Evolutionary conservation across 331 rosid species (phyloP).

Genomic region (Quercus lobata): DNA sequence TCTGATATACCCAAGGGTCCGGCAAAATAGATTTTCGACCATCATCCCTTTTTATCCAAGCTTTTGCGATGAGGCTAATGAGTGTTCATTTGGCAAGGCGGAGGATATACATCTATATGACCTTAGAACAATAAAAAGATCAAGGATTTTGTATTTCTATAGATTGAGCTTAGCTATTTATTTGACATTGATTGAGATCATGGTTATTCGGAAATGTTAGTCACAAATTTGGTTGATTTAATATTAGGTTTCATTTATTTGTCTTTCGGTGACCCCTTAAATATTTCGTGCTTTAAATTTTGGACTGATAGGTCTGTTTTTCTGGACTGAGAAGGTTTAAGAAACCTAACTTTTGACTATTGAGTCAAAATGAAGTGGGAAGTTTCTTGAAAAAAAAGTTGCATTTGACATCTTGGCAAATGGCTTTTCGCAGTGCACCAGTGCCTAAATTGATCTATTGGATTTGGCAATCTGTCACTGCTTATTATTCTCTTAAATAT

Average conservation of each 20-base stretch:
- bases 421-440: background rate
- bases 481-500: too few relatives aligned
- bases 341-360: background rate
- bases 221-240: background rate
- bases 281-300: background rate
- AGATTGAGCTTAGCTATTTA: background rate
- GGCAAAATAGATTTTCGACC: constrained; percentile 20
- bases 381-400: background rate
- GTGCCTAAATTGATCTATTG: too few relatives aligned
- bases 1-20: constrained; percentile 30
- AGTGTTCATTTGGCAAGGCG: constrained; percentile 23
- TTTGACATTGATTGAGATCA: background rate
- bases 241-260: too few relatives aligned
- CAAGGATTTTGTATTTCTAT: constrained; percentile 8
- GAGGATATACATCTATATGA: constrained; percentile 9
- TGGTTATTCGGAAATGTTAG: background rate
- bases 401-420: background rate
- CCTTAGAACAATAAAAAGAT: constrained; percentile 27
- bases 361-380: background rate
- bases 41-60: constrained; percentile 8
- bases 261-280: too few relatives aligned
- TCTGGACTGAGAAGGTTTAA: background rate
- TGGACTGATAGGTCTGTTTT: background rate
- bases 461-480: too few relatives aligned
- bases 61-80: constrained; percentile 6